Conservation (phyloP, 345 rosid genomes). For the Syzygium jambos region DNA sequence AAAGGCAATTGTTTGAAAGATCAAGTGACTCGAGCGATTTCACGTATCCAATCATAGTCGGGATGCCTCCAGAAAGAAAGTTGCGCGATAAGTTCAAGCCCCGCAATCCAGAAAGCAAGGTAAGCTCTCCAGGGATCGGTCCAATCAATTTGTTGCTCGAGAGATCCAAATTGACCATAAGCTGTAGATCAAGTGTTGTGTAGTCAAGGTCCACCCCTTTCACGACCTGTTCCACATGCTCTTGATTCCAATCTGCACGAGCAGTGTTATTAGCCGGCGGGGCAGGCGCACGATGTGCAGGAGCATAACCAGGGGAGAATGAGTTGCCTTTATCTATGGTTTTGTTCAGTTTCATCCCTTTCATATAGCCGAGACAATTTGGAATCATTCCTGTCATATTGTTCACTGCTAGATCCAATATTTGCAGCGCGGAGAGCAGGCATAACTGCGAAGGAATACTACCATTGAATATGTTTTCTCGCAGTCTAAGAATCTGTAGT, state of each 20-base stretch:
- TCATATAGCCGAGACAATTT: neutral
- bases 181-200: neutral
- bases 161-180: conserved; percentile 11
- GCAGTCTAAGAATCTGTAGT: neutral
- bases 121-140: neutral
- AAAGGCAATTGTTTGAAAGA: neutral
- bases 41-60: neutral
- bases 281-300: too few relatives aligned
- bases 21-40: neutral
- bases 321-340: neutral
- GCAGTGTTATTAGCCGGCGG: too few relatives aligned
- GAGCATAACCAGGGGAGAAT: neutral
- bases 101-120: neutral
- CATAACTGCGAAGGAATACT: neutral
- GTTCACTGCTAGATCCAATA: neutral
- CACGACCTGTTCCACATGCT: neutral
- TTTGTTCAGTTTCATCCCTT: neutral
- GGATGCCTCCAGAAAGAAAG: neutral
- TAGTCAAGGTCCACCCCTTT: neutral
- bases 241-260: neutral
- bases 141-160: conserved; percentile 16
- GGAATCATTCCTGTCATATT: neutral
- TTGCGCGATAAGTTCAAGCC: neutral
- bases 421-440: neutral
- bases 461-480: neutral